These are phyloP conservation scores for Flaveria brownii DNA, from an alignment of 129 eudicot species.

Conservation along the genomic window DNA sequence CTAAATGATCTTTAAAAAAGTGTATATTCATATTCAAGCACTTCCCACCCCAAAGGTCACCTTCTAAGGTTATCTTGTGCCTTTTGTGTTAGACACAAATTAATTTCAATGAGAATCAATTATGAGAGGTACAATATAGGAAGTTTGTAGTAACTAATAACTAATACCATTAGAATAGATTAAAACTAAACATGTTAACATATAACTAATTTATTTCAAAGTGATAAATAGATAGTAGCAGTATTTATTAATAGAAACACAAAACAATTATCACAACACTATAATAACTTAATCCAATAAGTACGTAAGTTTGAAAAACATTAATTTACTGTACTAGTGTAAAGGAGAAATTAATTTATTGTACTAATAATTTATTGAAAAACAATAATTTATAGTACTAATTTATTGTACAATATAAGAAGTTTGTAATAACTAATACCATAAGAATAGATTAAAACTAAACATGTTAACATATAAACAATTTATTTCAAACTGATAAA, in stretches of 20 bases:
- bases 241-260: neutral
- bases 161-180: too few species aligned
- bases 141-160: too few species aligned
- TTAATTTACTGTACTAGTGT: neutral
- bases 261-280: too few species aligned
- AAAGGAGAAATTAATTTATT: neutral
- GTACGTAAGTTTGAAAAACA: too few species aligned
- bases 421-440: too few species aligned
- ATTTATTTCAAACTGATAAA: neutral
- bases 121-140: too few species aligned
- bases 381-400: too few species aligned
- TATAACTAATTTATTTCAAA: neutral
- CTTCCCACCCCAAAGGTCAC: neutral
- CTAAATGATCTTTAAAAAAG: neutral
- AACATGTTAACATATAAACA: neutral
- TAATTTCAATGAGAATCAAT: too few species aligned
- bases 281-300: too few species aligned
- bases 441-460: neutral
- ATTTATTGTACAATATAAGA: too few species aligned
- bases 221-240: neutral
- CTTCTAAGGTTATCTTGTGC: neutral
- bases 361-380: too few species aligned
- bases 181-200: neutral
- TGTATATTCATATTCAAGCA: neutral
- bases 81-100: too few species aligned